phyloP scores from a whole-genome alignment of 495 filamentous ascomycete genomes.

The Chaetomium cochliodes region DNA sequence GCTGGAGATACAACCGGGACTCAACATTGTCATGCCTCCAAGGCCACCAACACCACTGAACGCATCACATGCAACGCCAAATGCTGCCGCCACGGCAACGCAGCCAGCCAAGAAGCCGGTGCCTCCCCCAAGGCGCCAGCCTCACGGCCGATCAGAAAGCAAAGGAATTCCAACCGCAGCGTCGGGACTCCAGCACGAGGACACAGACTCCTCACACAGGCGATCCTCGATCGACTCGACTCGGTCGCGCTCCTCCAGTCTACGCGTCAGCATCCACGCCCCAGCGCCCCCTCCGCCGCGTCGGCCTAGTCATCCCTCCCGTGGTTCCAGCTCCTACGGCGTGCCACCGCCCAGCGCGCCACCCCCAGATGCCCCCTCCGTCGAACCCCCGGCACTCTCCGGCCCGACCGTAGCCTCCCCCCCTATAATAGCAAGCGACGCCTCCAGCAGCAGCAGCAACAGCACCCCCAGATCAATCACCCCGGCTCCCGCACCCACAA shows the following conservation, averaged over 20 bases:
- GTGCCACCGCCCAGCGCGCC: conserved; percentile 20
- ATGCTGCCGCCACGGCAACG: conserved; percentile 15
- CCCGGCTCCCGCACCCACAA: neutral
- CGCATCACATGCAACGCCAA: conserved; percentile 32
- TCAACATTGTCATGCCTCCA: conserved; percentile 31
- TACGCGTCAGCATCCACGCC: conserved; percentile 37
- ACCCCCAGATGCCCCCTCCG: conserved; percentile 8
- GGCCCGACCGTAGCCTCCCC: neutral
- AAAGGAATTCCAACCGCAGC: conserved; percentile 30
- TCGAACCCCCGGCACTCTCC: conserved; percentile 3
- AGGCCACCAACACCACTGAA: conserved; percentile 37
- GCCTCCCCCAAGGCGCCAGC: conserved; percentile 50
- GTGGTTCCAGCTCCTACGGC: conserved; percentile 28
- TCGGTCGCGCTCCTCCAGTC: conserved; percentile 43
- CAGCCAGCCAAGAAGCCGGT: conserved; percentile 41
- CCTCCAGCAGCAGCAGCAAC: neutral
- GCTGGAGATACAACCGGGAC: conserved; percentile 32
- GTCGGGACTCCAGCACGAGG: conserved; percentile 23
- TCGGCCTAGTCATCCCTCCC: conserved; percentile 36
- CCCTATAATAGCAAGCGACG: neutral
- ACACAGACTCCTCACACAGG: conserved; percentile 36
- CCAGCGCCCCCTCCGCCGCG: conserved; percentile 49
- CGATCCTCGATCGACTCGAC: conserved; percentile 48
- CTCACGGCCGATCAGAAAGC: conserved; percentile 44
- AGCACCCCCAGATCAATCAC: conserved; percentile 1